phyloP scores from a whole-genome alignment of 129 eudicot species.

The Sambucus nigra region DNA sequence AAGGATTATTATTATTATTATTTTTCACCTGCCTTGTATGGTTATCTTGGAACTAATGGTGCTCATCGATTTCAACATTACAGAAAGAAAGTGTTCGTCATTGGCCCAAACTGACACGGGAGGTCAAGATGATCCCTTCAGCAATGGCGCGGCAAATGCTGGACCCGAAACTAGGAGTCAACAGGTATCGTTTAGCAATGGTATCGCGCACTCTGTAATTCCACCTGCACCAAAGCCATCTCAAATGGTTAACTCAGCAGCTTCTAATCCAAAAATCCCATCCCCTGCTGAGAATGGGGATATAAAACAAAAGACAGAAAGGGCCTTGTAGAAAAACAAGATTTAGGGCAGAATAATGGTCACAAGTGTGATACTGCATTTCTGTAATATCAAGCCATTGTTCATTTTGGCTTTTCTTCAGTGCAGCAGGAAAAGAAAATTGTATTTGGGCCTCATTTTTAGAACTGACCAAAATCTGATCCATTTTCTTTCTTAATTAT shows the following conservation, averaged over 20 bases:
- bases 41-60: neutral
- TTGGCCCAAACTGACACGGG: slow-evolving; percentile 49
- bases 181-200: slow-evolving; percentile 37
- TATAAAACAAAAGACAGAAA: slow-evolving; percentile 27
- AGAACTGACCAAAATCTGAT: slow-evolving; percentile 29
- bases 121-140: slow-evolving; percentile 18
- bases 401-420: slow-evolving; percentile 25
- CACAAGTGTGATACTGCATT: slow-evolving; percentile 27
- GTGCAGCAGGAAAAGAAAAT: slow-evolving; percentile 28
- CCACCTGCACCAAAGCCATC: slow-evolving; percentile 16
- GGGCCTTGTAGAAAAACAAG: slow-evolving; percentile 14
- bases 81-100: slow-evolving; percentile 63
- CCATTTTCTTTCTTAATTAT: slow-evolving; percentile 6
- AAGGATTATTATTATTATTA: no score
- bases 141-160: slow-evolving; percentile 18
- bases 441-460: slow-evolving; percentile 18
- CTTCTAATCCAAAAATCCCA: slow-evolving; percentile 20
- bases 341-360: neutral
- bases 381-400: slow-evolving; percentile 22
- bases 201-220: slow-evolving; percentile 22
- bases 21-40: neutral
- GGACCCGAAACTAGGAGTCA: slow-evolving; percentile 26
- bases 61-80: neutral
- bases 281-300: slow-evolving; percentile 46
- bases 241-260: slow-evolving; percentile 23